Base-by-base conservation (phyloP, 371 early-diverging fungal species). In the Dentiscutata heterogama region DNA sequence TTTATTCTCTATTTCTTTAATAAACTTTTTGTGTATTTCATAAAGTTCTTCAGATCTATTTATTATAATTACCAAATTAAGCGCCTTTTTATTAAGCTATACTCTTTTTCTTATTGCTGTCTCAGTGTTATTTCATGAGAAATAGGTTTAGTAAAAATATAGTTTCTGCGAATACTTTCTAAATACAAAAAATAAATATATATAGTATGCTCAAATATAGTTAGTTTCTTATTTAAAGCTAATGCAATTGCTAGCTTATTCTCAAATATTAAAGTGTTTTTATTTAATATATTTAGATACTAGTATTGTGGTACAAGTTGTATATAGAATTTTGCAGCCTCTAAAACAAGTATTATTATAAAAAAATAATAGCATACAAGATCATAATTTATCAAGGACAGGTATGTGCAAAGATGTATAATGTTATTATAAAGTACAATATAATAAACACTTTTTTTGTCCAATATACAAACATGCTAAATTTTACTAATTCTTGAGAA, bases 21-120 rank as follows among this genome's bases (percentile, higher is more conserved):
- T 53, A 53, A 53, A 53, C 7, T 63, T 53, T 53, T 53, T 10
- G 16, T 53, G 53, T 10, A 53, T 16, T 53, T 53, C 16, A 53
- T 53, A 53, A 53, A 53, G 53, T 53, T 53, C 16, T 10, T 53
- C 16, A 10, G 53, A 53, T 53, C 16, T 53, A 53, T 53, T 53
- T 53, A 53, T 53, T 10, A 16, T 16, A 53, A 53, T 53, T 10
- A 16, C 65, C 31, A 64, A 31, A 31, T 64, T 64, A 22, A 64
- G 53, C 16, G 53, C 63, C 10, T 63, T 64, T 29, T 61, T 61
- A 64, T 2, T 27, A 64, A 11, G 3, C 64, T 10, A 64, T 27
- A 64, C 16, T 29, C 64, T 64, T 29, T 64, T 64, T 29, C 64
- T 14, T 53, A 64, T 29, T 64, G 64, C 29, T 64, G 31, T 64